Evolutionary conservation across 768 basidiomycete species (phyloP).

Genomic region (Collybia sp.): DNA sequence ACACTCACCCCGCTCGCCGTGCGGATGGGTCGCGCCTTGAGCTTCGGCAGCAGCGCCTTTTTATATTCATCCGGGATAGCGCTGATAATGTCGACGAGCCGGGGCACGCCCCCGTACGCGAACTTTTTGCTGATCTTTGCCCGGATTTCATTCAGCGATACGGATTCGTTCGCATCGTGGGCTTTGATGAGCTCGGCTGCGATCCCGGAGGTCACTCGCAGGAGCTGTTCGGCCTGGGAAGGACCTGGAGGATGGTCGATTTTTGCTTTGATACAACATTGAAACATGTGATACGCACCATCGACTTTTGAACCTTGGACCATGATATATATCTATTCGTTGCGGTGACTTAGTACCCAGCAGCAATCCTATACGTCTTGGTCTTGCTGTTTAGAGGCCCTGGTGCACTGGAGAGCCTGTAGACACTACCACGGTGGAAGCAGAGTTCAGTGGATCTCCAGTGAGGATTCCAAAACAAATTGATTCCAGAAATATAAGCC

Average conservation of each 20-base stretch:
- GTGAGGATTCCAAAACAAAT: too few relatives aligned
- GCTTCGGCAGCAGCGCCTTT: slow-evolving; percentile 81
- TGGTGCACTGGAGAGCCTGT: too few relatives aligned
- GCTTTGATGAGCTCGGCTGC: slow-evolving; percentile 91
- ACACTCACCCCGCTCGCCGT: slow-evolving; percentile 89
- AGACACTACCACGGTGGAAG: too few relatives aligned
- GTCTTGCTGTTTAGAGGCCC: too few relatives aligned
- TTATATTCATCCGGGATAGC: slow-evolving; percentile 98
- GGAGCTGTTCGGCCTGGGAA: slow-evolving; percentile 85
- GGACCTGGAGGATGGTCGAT: slow-evolving; percentile 39
- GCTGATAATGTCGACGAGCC: slow-evolving; percentile 96
- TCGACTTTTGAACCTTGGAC: slow-evolving; percentile 15
- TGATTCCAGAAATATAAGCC: too few relatives aligned
- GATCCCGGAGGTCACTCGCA: slow-evolving; percentile 91
- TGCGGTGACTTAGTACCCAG: not conserved
- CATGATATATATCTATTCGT: slow-evolving; percentile 3
- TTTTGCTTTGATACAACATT: not conserved
- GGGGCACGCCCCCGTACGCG: slow-evolving; percentile 79
- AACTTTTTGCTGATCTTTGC: slow-evolving; percentile 88
- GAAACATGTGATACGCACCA: slow-evolving; percentile 2
- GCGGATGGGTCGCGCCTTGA: slow-evolving; percentile 90
- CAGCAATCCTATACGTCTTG: too few relatives aligned
- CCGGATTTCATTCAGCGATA: slow-evolving; percentile 87
- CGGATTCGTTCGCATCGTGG: slow-evolving; percentile 68
- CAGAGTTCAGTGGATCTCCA: too few relatives aligned